Conservation (phyloP, 768 basidiomycete genomes). For the Auricularia sp. region DNA sequence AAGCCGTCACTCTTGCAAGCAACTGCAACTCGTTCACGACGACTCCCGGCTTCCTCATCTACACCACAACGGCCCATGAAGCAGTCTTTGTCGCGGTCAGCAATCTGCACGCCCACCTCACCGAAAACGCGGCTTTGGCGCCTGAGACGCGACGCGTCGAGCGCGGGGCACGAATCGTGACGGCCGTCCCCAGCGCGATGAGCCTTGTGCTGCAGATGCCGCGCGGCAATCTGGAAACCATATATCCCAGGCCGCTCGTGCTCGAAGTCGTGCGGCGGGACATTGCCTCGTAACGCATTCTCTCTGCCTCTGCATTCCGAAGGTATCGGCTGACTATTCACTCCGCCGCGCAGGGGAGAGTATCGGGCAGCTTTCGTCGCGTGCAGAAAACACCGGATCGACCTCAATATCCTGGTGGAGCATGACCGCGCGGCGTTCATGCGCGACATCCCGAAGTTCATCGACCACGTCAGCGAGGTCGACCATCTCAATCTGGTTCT, state of each 20-base stretch:
- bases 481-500: slow-evolving; percentile 92
- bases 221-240: slow-evolving; percentile 90
- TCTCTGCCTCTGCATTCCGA: slow-evolving; percentile 1
- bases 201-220: slow-evolving; percentile 94
- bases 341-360: slow-evolving; percentile 38
- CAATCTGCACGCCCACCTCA: slow-evolving; percentile 18
- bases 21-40: slow-evolving; percentile 53
- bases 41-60: slow-evolving; percentile 69
- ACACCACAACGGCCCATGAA: slow-evolving; percentile 75
- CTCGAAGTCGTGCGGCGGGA: slow-evolving; percentile 74
- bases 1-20: slow-evolving; percentile 17
- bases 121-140: slow-evolving; percentile 13
- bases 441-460: slow-evolving; percentile 49
- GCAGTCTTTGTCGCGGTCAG: slow-evolving; percentile 59
- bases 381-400: slow-evolving; percentile 89
- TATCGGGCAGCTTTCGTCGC: slow-evolving; percentile 85
- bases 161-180: slow-evolving; percentile 81
- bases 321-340: not conserved
- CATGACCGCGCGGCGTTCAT: slow-evolving; percentile 64
- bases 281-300: slow-evolving; percentile 53
- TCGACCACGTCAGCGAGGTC: slow-evolving; percentile 80
- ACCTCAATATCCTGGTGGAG: slow-evolving; percentile 81
- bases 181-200: slow-evolving; percentile 81
- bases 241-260: slow-evolving; percentile 86
- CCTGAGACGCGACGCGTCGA: slow-evolving; percentile 79